Conservation (phyloP, 2,329 filamentous ascomycete species). For the Cordyceps cicadae region DNA sequence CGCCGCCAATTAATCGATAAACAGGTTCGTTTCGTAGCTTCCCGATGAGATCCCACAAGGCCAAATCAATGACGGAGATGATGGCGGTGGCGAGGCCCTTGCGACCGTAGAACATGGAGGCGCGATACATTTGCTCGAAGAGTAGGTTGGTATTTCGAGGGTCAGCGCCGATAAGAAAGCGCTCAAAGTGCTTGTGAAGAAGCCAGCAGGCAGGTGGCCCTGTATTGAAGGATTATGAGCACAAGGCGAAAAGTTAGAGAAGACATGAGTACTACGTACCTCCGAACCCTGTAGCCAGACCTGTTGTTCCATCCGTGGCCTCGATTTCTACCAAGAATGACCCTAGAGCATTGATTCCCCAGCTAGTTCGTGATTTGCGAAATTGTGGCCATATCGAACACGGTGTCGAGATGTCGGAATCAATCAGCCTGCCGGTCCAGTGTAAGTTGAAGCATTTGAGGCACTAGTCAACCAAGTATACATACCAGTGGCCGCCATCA, state of each 20-base stretch:
- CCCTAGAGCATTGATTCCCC: conserved; percentile 91
- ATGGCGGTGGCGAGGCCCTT: conserved; percentile 85
- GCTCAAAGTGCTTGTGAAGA: conserved; percentile 84
- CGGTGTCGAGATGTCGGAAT: conserved; percentile 84
- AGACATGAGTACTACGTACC: conserved; percentile 34
- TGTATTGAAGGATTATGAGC: conserved; percentile 19
- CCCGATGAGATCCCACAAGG: conserved; percentile 84
- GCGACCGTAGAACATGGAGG: conserved; percentile 91
- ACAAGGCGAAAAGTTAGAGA: not conserved
- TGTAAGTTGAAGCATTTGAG: not conserved
- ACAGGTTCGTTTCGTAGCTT: conserved; percentile 90
- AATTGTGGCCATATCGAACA: conserved; percentile 88
- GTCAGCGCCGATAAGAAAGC: conserved; percentile 83
- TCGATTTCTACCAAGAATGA: conserved; percentile 90
- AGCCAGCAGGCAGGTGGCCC: conserved; percentile 90
- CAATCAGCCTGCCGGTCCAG: conserved; percentile 62
- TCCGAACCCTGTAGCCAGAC: conserved; percentile 89
- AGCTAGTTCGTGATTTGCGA: conserved; percentile 77
- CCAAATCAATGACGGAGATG: conserved; percentile 90
- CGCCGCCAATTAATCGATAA: conserved; percentile 87
- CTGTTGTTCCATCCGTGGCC: conserved; percentile 81
- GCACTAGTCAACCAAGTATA: not conserved
- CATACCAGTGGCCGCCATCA: conserved; percentile 59
- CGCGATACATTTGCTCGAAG: conserved; percentile 95
- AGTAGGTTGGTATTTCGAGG: conserved; percentile 84